Evolutionary conservation across 2,329 filamentous ascomycete genomes (phyloP).

Genomic region (Penicillium polonicum): DNA sequence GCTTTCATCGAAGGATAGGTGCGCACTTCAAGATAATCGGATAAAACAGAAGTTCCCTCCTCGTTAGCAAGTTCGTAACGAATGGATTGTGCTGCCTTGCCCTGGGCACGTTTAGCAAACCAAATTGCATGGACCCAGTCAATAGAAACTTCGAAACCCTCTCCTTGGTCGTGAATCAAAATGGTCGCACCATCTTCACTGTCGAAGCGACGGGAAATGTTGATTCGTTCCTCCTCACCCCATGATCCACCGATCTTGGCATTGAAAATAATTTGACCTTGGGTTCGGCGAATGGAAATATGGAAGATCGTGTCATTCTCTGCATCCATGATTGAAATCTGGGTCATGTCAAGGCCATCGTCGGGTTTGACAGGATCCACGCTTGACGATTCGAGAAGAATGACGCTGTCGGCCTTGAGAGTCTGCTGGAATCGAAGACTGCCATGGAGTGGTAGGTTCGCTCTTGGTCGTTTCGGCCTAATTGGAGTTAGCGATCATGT

Average conservation of each 20-base stretch:
- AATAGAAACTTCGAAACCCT: slow-evolving; percentile 11
- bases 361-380: slow-evolving; percentile 1
- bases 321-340: slow-evolving; percentile 2
- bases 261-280: slow-evolving; percentile 9
- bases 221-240: slow-evolving; percentile 7
- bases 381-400: slow-evolving; percentile 7
- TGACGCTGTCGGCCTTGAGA: slow-evolving; percentile 9
- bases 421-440: slow-evolving; percentile 1
- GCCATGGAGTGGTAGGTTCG: slow-evolving; percentile 4
- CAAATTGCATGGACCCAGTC: slow-evolving; percentile 12
- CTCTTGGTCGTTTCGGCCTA: slow-evolving; percentile 7
- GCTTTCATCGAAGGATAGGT: slow-evolving; percentile 13
- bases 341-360: slow-evolving; percentile 6
- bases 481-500: not conserved
- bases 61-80: slow-evolving; percentile 1
- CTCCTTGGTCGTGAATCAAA: slow-evolving; percentile 11
- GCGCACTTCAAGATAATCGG: slow-evolving; percentile 10
- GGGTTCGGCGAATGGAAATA: slow-evolving; percentile 5
- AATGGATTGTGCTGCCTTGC: slow-evolving; percentile 9
- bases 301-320: slow-evolving; percentile 1
- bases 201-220: slow-evolving; percentile 1
- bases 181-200: slow-evolving; percentile 7
- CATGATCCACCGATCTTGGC: slow-evolving; percentile 7
- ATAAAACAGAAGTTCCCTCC: not conserved
- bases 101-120: slow-evolving; percentile 8